A percentile compares a stretch with the other conserved stretches of the same genome.
Evolutionary conservation across 805 yeast genomes (phyloP).

Genomic region (Hanseniaspora occidentalis): DNA sequence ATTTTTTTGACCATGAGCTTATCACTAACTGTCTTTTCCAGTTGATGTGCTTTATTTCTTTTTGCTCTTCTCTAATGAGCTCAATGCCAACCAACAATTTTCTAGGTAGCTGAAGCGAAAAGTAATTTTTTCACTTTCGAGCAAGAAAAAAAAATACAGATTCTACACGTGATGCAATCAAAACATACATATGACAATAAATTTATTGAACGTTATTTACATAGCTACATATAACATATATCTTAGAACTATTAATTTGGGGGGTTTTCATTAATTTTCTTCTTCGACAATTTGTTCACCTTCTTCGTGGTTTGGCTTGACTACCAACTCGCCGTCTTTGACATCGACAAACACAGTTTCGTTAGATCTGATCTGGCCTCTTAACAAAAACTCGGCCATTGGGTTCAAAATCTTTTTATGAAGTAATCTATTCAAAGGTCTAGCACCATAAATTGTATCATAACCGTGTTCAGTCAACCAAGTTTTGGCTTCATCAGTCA

Average conservation of each 20-base stretch:
- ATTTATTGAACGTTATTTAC: too few species aligned
- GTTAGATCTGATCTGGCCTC: conserved; percentile 57
- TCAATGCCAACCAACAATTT: too few species aligned
- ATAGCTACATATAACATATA: too few species aligned
- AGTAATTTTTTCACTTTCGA: not conserved
- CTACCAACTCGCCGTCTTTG: conserved; percentile 30
- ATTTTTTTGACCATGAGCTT: conserved; percentile 1
- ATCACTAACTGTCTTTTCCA: too few species aligned
- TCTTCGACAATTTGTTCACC: conserved; percentile 16
- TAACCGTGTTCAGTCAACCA: conserved; percentile 82
- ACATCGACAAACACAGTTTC: conserved; percentile 43
- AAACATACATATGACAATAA: too few species aligned
- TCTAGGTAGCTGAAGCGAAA: too few species aligned
- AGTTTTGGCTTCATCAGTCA: conserved; percentile 53
- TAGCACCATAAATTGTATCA: conserved; percentile 87
- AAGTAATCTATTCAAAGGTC: conserved; percentile 85
- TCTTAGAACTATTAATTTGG: not conserved
- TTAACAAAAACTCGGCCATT: conserved; percentile 65
- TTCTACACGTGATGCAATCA: too few species aligned
- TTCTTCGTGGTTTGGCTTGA: conserved; percentile 34
- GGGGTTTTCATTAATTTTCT: conserved; percentile 7
- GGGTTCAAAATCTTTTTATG: conserved; percentile 82
- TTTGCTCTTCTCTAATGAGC: too few species aligned
- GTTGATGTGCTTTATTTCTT: too few species aligned
- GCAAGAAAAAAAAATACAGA: not conserved